Base-by-base conservation (phyloP, 2,329 filamentous ascomycete genomes). In the Alternaria ethzedia region DNA sequence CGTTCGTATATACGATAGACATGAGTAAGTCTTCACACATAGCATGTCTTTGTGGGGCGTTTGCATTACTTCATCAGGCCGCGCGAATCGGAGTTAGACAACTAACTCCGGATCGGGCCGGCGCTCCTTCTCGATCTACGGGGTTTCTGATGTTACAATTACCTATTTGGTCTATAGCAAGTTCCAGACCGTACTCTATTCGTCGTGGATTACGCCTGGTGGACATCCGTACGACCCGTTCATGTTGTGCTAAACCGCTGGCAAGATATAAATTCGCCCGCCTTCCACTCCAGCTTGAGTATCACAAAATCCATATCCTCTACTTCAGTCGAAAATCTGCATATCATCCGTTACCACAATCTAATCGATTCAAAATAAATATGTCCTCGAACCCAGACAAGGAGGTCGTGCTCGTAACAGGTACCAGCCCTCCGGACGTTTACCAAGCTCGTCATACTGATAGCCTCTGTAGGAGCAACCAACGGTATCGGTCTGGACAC, bases 401-500 rank as follows among this genome's bases (percentile, higher is more conserved):
- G 30, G 71, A 72, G 44, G 66, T 76, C 28, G 72, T 78, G 49
- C 67, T 79, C 13, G 60, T 79, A 47, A 78, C 76, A 44, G 74
- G 76, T 26, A 54, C 6, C 21, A 36, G 6, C 43, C 3, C n/a
- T 13, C 5, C 36, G 6, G n/a, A n/a, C 13, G 6, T 20, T 23
- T 5, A 23, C 17, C 26, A 28, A 46, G 45, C 12, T 25, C 49
- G 28, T 41, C 49, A 52, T 52, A 13, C 50, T 28, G 12, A 57
- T 62, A 36, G 70, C 15, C 25, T 26, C 11, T 20, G 7, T 46
- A 78, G 78, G 78, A 25, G 76, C 70, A 15, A 81, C 76, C 28
- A 75, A 69, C 21, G 79, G 78, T 11, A 77, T 81, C 44, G 80
- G 80, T 21, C 72, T 74, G 11, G 80, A 78, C 41, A 76, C 78